Base-by-base conservation (phyloP, 805 yeast genomes). In the Kluyveromyces wickerhamii region DNA sequence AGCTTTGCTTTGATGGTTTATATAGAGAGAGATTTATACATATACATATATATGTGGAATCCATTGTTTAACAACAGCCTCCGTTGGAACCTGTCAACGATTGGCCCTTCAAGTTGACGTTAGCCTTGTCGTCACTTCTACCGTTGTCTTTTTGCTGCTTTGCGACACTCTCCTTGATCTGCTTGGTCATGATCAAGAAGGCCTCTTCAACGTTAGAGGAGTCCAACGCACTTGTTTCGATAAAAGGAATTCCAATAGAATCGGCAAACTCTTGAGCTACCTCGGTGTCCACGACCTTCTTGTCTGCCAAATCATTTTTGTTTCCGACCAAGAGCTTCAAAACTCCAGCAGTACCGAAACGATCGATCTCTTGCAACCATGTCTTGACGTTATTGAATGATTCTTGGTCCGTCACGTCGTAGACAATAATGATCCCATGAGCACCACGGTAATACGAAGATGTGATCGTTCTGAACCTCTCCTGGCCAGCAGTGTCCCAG, bases 401-500 rank as follows among this genome's bases (percentile, higher is more conserved):
- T 60, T 86, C 95, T 65, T 86, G 96, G 63, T 92, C 97, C 34
- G 98, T 92, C 29, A 92, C 96, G 59, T 89, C 98, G 62, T 92
- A 89, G 35, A 89, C 98, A 51, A 89, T 89, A 52, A 89, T 92
- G 61, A 89, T 92, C 42, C 98, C 98, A 59, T 89, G 97, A 9
- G 97, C 96, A 38, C 98, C 98, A 62, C 98, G 81, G 70, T 89
- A 89, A 67, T 89, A 89, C 11, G 96, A 85, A 10, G 96, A 84
- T 9, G 97, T 92, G 65, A 89, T 89, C 34, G 98, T 92, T 66
- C 97, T 79, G 69, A 92, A 92, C 52, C 98, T 72, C 63, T 92
- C 98, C 68, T 92, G 98, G 30, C 98, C 98, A 9, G 97, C 98
- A 37, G 98, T 92, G 60, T 92, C 98, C 98, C 98, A 92, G 57